phyloP scores from a whole-genome alignment of 2,329 filamentous ascomycete species.

The Hypoxylon sp. region DNA sequence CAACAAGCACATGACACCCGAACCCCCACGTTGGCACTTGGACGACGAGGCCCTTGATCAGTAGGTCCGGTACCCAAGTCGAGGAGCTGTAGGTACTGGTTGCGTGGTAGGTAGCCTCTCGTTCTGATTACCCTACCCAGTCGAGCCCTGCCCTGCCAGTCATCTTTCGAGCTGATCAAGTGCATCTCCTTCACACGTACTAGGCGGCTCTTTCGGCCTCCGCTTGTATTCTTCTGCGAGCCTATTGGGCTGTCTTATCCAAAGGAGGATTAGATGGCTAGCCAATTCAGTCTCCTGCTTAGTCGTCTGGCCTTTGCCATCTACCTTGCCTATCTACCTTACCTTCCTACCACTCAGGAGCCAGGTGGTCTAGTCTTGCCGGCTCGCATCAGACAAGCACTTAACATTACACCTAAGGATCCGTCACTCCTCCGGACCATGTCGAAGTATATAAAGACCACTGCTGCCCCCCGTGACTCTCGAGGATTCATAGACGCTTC shows the following conservation, averaged over 20 bases:
- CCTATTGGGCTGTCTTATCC: constrained; percentile 21
- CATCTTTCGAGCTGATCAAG: constrained; percentile 4
- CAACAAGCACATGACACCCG: constrained; percentile 21
- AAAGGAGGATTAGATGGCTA: constrained; percentile 23
- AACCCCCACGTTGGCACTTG: constrained; percentile 23
- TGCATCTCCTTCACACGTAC: neutral
- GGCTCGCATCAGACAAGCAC: constrained; percentile 19
- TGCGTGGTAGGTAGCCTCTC: no score
- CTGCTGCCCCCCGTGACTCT: constrained; percentile 12
- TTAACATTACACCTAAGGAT: constrained; percentile 9
- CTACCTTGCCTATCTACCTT: no score
- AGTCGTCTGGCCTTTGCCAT: constrained; percentile 20
- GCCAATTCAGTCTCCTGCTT: constrained; percentile 20
- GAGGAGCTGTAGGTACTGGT: no score
- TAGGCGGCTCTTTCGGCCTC: constrained; percentile 28
- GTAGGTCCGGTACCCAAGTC: neutral
- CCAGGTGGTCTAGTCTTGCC: constrained; percentile 20
- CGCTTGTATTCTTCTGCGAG: constrained; percentile 12
- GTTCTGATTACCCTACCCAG: constrained; percentile 12
- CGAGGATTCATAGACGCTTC: constrained; percentile 12
- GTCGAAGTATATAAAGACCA: constrained; percentile 27
- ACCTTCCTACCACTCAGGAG: neutral
- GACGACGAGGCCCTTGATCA: constrained; percentile 10
- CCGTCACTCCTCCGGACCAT: neutral
- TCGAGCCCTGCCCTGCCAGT: constrained; percentile 11